phyloP scores from a whole-genome alignment of 768 basidiomycete genomes.

The Psilocybe cubensis region DNA sequence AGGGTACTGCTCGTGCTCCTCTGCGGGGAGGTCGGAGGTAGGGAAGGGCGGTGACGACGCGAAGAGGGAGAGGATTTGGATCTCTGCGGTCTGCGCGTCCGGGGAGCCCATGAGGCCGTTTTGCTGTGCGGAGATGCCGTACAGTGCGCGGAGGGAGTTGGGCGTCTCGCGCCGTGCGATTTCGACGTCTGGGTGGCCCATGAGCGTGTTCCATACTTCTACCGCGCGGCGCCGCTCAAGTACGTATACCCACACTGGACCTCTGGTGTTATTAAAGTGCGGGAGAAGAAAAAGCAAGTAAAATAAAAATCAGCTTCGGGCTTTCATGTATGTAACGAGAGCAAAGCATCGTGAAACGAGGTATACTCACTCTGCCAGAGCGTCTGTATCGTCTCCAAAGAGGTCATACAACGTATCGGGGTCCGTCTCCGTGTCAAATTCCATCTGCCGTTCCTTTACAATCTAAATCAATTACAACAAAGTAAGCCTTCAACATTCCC shows the following conservation, averaged over 20 bases:
- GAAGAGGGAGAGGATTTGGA: constrained; percentile 79
- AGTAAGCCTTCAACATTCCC: neutral
- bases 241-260: constrained; percentile 91
- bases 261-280: constrained; percentile 42
- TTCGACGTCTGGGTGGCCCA: constrained; percentile 68
- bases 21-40: constrained; percentile 59
- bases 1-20: constrained; percentile 33
- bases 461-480: constrained; percentile 44
- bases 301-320: constrained; percentile 5
- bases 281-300: constrained; percentile 3
- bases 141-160: constrained; percentile 72
- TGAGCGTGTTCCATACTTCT: constrained; percentile 77
- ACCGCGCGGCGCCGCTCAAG: constrained; percentile 83
- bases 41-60: constrained; percentile 85
- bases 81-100: constrained; percentile 69
- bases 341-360: neutral
- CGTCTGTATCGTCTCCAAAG: constrained; percentile 77
- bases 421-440: constrained; percentile 83
- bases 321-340: constrained; percentile 5
- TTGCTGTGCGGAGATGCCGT: constrained; percentile 54
- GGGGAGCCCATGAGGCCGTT: constrained; percentile 79
- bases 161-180: constrained; percentile 57
- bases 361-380: constrained; percentile 72
- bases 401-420: constrained; percentile 79
- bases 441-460: constrained; percentile 88